phyloP scores from a whole-genome alignment of 2,329 filamentous ascomycete species.

The Penicillium sp. region DNA sequence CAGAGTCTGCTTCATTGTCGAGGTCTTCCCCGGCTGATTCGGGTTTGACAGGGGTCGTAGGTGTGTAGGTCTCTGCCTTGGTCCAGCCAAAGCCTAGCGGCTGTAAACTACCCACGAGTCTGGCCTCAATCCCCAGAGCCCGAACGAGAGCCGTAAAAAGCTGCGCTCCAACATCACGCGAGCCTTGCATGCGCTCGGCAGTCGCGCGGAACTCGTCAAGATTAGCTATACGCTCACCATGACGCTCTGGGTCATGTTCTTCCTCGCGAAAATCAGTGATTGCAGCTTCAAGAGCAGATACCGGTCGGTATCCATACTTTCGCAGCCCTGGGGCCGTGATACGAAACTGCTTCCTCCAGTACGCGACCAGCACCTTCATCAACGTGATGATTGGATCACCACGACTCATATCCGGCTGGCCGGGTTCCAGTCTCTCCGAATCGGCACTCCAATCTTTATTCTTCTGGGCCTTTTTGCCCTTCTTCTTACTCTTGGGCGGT shows the following conservation, averaged over 20 bases:
- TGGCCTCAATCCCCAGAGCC: conserved; percentile 73
- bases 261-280: conserved; percentile 66
- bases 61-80: conserved; percentile 72
- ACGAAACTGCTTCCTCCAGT: conserved; percentile 83
- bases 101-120: conserved; percentile 81
- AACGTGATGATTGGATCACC: conserved; percentile 77
- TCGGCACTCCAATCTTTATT: conserved; percentile 67
- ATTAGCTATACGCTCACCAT: conserved; percentile 71
- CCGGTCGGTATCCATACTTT: conserved; percentile 84
- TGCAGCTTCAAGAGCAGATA: conserved; percentile 70
- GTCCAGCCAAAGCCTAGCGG: conserved; percentile 87
- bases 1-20: conserved; percentile 9
- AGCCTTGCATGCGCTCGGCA: conserved; percentile 71
- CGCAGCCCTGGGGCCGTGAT: conserved; percentile 73
- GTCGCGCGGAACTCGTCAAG: conserved; percentile 64
- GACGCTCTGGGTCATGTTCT: conserved; percentile 57
- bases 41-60: conserved; percentile 37
- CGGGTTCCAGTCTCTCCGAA: conserved; percentile 66
- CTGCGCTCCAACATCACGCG: conserved; percentile 81
- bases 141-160: conserved; percentile 83
- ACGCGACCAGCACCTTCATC: conserved; percentile 70
- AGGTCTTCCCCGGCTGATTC: conserved; percentile 12
- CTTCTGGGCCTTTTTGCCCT: conserved; percentile 40
- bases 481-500: conserved; percentile 42
- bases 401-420: conserved; percentile 70